Evolutionary conservation across 2,329 filamentous ascomycete species (phyloP), one percentile per base, ranked within the genome.

Genomic region (Cordyceps fumosorosea): DNA sequence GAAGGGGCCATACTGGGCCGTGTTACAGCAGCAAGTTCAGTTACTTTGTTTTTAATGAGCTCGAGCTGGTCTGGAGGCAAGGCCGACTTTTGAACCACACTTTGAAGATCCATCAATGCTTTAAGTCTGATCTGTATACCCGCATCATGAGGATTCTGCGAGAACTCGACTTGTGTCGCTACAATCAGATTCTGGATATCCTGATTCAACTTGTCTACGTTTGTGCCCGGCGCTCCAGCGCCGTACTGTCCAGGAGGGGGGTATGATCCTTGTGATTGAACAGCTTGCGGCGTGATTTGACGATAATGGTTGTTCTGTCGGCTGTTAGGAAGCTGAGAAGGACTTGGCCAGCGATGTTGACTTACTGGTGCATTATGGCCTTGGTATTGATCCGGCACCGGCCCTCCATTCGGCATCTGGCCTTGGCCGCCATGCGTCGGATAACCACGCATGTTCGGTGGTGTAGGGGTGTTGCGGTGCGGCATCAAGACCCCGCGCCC

Each of bases 1-100:
- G 44, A 48, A 29, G 52, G 44, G 63, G 71, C 64, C 62, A 71
- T 66, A 65, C 70, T 70, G 45, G 67, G 69, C 74, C 80, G 81
- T 71, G 82, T 83, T 84, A 84, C 77, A 80, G 85, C 71, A 75
- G 74, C 84, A 74, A 96, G 83, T 75, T 87, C 86, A 74, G 89
- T 86, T 75, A 97, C 87, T 83, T 95, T 91, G 73, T 89, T 87
- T 76, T 89, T 90, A 76, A 96, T 89, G 74, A 89, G 85, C 76
- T 89, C 86, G 72, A 96, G 83, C 78, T 96, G 90, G 71, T 93
- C 88, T 69, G 87, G 86, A 64, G 88, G 88, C 73, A 96, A 81
- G 71, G 88, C 87, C 75, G 91, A 89, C 68, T 82, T 88, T 74
- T 90, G 86, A 71, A 97, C 80, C 67, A 82, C 86, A 64, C 68